These are phyloP conservation scores for Ganoderma lucidum DNA, from an alignment of 1,284 basidiomycete genomes.

Conservation along the genomic window DNA sequence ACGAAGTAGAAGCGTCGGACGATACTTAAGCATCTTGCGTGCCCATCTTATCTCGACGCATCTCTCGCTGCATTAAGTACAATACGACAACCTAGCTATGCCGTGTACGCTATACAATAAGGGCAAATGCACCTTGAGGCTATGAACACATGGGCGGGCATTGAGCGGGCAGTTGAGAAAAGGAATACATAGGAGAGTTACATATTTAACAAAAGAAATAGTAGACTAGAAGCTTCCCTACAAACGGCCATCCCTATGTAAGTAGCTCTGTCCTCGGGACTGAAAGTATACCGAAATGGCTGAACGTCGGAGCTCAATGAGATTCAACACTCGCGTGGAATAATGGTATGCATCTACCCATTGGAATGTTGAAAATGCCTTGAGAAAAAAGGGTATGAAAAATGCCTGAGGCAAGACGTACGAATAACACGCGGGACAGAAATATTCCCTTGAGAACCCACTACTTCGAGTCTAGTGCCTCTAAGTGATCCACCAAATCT, in stretches of 20 bases:
- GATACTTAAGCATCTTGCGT: not conserved
- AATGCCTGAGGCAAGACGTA: not conserved
- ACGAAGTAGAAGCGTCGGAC: not conserved
- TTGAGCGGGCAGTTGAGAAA: not conserved
- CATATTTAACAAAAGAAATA: too few relatives aligned
- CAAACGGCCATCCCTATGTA: too few relatives aligned
- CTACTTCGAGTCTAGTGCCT: slow-evolving; percentile 59
- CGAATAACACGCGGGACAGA: not conserved
- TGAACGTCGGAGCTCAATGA: too few relatives aligned
- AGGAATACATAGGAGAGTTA: not conserved
- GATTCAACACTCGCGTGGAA: too few relatives aligned
- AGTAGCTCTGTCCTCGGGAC: too few relatives aligned
- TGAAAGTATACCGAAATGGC: too few relatives aligned
- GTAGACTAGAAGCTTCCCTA: not conserved
- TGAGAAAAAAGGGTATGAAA: not conserved
- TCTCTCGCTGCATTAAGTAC: not conserved
- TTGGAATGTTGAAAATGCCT: not conserved
- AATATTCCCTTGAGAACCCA: not conserved
- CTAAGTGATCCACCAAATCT: slow-evolving; percentile 80
- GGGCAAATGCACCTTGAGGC: not conserved
- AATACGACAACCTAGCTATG: not conserved
- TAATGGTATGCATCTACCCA: too few relatives aligned
- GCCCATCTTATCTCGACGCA: not conserved
- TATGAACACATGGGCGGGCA: not conserved
- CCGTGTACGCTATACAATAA: not conserved